These are phyloP conservation scores for Pichia inconspicua DNA, from an alignment of 1,139 yeast species.

Conservation along the genomic window DNA sequence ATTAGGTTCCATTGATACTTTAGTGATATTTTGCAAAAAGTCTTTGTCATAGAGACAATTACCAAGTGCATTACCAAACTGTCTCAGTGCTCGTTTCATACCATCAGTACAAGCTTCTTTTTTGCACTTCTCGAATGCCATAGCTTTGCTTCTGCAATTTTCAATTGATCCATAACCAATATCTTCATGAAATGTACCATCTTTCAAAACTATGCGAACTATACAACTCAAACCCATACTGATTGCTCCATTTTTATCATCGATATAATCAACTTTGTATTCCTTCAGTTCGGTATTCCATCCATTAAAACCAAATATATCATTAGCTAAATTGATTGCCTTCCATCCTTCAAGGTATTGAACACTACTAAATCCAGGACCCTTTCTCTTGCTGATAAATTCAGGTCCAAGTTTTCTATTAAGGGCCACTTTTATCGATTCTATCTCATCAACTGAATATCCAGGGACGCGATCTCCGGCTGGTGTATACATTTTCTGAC, in stretches of 20 bases:
- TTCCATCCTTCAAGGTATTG: conserved; percentile 79
- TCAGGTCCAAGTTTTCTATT: conserved; percentile 82
- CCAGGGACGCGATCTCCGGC: conserved; percentile 7
- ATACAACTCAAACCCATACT: conserved; percentile 64
- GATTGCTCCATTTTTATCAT: conserved; percentile 48
- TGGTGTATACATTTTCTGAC: conserved; percentile 10
- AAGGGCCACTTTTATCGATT: conserved; percentile 36
- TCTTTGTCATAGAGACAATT: conserved; percentile 71
- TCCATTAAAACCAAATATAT: conserved; percentile 73
- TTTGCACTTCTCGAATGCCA: conserved; percentile 74
- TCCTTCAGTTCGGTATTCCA: conserved; percentile 68
- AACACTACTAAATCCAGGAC: conserved; percentile 62
- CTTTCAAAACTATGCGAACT: conserved; percentile 62
- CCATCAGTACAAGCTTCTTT: conserved; percentile 83
- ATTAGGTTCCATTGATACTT: conserved; percentile 41
- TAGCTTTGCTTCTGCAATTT: conserved; percentile 59
- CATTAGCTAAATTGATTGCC: conserved; percentile 69
- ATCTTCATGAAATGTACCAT: conserved; percentile 75
- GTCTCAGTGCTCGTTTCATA: conserved; percentile 63
- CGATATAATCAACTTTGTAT: conserved; percentile 64
- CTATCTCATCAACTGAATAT: conserved; percentile 31
- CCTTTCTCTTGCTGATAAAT: conserved; percentile 73
- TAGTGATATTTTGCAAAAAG: conserved; percentile 48
- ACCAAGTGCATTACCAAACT: conserved; percentile 75
- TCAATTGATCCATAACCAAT: conserved; percentile 76